Conservation (phyloP, 345 rosid species). For the Lepidium africanum region DNA sequence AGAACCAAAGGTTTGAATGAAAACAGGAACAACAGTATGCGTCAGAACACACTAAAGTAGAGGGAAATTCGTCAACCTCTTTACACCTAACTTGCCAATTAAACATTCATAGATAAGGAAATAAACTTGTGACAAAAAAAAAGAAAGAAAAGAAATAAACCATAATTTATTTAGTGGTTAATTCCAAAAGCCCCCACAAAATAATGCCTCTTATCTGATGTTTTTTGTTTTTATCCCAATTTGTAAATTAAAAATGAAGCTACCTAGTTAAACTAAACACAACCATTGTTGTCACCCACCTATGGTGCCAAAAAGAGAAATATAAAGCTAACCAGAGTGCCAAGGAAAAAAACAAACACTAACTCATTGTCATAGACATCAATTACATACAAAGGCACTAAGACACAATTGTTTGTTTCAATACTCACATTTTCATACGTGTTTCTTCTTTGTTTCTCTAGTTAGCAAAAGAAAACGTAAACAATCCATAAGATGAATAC, state of each 20-base stretch:
- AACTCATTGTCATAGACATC: not conserved
- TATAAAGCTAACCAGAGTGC: not conserved
- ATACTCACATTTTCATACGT: not conserved
- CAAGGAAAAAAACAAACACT: not conserved
- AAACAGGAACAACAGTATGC: not conserved
- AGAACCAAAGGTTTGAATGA: not conserved
- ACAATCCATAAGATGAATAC: not conserved
- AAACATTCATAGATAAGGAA: not conserved
- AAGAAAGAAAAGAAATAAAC: too few relatives aligned
- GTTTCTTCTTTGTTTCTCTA: not conserved
- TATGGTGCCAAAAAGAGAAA: not conserved
- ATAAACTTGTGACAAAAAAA: too few relatives aligned
- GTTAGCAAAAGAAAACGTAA: not conserved
- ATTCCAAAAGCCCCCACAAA: not conserved
- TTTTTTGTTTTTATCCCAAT: not conserved
- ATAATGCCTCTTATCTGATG: not conserved
- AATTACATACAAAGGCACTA: not conserved
- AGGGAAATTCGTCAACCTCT: not conserved
- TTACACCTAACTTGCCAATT: constrained; percentile 12
- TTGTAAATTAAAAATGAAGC: not conserved
- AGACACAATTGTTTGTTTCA: not conserved
- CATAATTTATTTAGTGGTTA: not conserved
- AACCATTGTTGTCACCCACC: not conserved
- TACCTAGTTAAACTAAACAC: not conserved
- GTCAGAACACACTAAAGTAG: not conserved